These are phyloP conservation scores for Scolecobasidium constrictum DNA, from an alignment of 2,329 filamentous ascomycete species.

Conservation along the genomic window DNA sequence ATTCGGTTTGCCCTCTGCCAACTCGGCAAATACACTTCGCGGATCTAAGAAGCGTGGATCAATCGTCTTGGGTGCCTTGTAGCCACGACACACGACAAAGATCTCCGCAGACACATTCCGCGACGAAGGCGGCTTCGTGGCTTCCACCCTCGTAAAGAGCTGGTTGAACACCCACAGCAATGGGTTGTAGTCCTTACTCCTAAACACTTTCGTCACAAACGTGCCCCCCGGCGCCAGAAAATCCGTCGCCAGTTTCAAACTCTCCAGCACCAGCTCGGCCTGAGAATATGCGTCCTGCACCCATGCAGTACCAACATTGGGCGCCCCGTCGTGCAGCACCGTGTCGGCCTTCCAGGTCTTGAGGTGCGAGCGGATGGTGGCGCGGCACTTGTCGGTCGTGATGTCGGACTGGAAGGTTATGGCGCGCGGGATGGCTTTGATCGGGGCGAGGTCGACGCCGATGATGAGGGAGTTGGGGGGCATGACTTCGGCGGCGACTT, in stretches of 20 bases:
- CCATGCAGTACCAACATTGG: slow-evolving; percentile 97
- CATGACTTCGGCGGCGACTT: slow-evolving; percentile 94
- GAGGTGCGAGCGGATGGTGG: slow-evolving; percentile 77
- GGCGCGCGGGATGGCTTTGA: slow-evolving; percentile 87
- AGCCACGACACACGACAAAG: slow-evolving; percentile 92
- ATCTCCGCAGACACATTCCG: slow-evolving; percentile 97
- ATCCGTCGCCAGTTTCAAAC: slow-evolving; percentile 87
- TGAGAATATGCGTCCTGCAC: slow-evolving; percentile 97
- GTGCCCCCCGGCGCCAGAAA: slow-evolving; percentile 82
- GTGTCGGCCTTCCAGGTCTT: slow-evolving; percentile 96
- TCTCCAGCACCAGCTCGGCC: slow-evolving; percentile 81
- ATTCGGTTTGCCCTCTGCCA: slow-evolving; percentile 76
- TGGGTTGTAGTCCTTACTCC: slow-evolving; percentile 93
- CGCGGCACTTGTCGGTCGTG: slow-evolving; percentile 89
- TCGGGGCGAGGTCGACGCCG: slow-evolving; percentile 87
- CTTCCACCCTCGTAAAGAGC: slow-evolving; percentile 87
- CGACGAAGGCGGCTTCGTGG: slow-evolving; percentile 92
- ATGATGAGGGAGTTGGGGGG: slow-evolving; percentile 81
- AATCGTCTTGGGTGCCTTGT: slow-evolving; percentile 86
- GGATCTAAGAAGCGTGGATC: slow-evolving; percentile 90
- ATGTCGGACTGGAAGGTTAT: slow-evolving; percentile 98
- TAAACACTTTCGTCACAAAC: slow-evolving; percentile 95
- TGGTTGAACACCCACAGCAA: slow-evolving; percentile 97
- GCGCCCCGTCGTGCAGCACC: slow-evolving; percentile 91
- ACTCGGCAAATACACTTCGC: slow-evolving; percentile 80